Base-by-base conservation (phyloP, 768 basidiomycete genomes). In the Kwoniella sp. region DNA sequence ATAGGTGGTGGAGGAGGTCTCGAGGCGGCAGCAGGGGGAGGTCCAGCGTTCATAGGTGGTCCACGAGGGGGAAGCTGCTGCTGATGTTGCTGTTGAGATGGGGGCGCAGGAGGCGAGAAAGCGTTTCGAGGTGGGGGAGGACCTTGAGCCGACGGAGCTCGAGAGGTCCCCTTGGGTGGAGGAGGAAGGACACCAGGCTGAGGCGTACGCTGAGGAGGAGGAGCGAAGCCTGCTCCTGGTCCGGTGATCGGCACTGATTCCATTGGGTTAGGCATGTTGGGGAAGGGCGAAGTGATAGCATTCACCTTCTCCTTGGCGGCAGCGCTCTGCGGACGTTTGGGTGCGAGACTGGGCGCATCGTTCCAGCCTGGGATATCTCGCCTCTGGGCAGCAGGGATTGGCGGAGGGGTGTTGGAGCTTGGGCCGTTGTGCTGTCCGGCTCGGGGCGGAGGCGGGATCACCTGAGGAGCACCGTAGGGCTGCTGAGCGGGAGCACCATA, bases 211-310 rank as follows among this genome's bases (percentile, higher is more conserved):
- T 74, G 69, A 47, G 74, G 73, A 22, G 74, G 72, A 29, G 58
- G 40, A 13, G 62, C 49, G 49, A 60, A 50, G 5, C 81, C 74
- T 6, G 85, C 80, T 27, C 83, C 83, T 9, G 77, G 79, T n/a
- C 74, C 77, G 48, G 60, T 60, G 17, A 44, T 10, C 30, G 55
- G 59, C 53, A 48, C 54, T 44, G 60, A 59, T 27, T 57, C 64
- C 49, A 68, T 49, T 13, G 74, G 48, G 55, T 58, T 85, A 83
- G 70, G 90, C 88, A 8, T 71, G 22, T 64, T 64, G 1, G 92
- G 90, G 86, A 98, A 96, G 0, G 94, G 94, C 9, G 91, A 85
- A 8, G 87, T 87, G 71, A 97, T 94, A 1, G 93, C 85, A 7
- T 84, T 82, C 1, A 85, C 88, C 71, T 89, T 90, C 58, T 78